Conservation (phyloP, 768 basidiomycete genomes). For the Leccinum olivaceopallidum region DNA sequence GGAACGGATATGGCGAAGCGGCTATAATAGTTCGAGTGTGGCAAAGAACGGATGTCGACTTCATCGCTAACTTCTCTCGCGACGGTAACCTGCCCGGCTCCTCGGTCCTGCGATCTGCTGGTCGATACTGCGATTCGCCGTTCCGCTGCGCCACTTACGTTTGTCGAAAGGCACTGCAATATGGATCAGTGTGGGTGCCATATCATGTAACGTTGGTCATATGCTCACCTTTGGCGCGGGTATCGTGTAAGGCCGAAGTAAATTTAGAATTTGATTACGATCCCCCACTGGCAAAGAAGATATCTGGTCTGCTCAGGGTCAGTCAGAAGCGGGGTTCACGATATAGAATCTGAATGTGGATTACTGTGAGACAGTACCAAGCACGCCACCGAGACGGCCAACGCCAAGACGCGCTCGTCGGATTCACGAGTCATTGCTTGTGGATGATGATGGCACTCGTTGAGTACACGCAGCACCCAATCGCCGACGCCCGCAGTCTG, state of each 20-base stretch:
- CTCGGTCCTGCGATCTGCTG: slow-evolving; percentile 25
- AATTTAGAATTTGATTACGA: slow-evolving; percentile 42
- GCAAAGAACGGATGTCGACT: slow-evolving; percentile 9
- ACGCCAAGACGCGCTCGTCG: slow-evolving; percentile 20
- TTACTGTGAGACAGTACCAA: slow-evolving; percentile 40
- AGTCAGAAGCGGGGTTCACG: slow-evolving; percentile 26
- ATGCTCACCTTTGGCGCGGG: slow-evolving; percentile 28
- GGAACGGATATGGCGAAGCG: slow-evolving; percentile 32
- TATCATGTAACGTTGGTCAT: slow-evolving; percentile 12
- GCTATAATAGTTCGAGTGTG: slow-evolving; percentile 22
- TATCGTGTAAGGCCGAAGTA: slow-evolving; percentile 43
- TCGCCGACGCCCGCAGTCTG: slow-evolving; percentile 39
- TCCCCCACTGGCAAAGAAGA: slow-evolving; percentile 37
- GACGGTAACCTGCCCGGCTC: slow-evolving; percentile 10
- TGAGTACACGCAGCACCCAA: slow-evolving; percentile 28
- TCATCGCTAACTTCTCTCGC: slow-evolving; percentile 11
- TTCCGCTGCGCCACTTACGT: slow-evolving; percentile 30
- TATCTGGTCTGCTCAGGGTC: slow-evolving; percentile 38
- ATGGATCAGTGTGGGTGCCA: slow-evolving; percentile 18
- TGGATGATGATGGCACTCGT: slow-evolving; percentile 13
- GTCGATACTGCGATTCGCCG: slow-evolving; percentile 21
- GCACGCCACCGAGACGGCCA: slow-evolving; percentile 35
- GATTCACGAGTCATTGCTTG: slow-evolving; percentile 2
- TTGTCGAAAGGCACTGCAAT: slow-evolving; percentile 23
- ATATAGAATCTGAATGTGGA: slow-evolving; percentile 27